phyloP scores from a whole-genome alignment of 805 yeast species.

The Barnettozyma wickerhamii region DNA sequence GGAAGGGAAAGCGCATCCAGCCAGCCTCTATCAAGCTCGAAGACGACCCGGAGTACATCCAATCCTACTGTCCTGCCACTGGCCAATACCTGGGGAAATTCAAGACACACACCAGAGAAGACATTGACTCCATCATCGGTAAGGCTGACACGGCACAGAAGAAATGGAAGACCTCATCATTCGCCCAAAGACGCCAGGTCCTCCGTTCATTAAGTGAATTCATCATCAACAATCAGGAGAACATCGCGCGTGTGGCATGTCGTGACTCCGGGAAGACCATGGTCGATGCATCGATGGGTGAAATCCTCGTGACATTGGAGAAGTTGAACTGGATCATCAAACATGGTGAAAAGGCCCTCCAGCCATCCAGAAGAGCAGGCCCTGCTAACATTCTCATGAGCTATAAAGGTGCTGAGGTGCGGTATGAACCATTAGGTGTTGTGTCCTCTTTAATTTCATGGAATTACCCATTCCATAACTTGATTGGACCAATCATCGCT shows the following conservation, averaged over 20 bases:
- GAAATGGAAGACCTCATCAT: slow-evolving; percentile 39
- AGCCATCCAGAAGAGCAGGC: slow-evolving; percentile 71
- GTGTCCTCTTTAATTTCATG: slow-evolving; percentile 91
- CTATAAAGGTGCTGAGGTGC: slow-evolving; percentile 88
- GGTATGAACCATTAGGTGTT: slow-evolving; percentile 87
- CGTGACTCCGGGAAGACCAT: slow-evolving; percentile 95
- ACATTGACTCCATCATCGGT: slow-evolving; percentile 62
- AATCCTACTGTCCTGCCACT: slow-evolving; percentile 94
- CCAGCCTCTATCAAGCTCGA: slow-evolving; percentile 56
- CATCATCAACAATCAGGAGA: slow-evolving; percentile 76
- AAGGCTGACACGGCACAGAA: slow-evolving; percentile 31
- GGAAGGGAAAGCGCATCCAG: slow-evolving; percentile 82
- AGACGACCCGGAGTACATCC: slow-evolving; percentile 64
- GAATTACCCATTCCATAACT: slow-evolving; percentile 96
- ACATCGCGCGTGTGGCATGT: slow-evolving; percentile 88
- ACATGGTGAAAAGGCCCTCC: slow-evolving; percentile 70
- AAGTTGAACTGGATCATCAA: slow-evolving; percentile 85
- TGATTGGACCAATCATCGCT: slow-evolving; percentile 89
- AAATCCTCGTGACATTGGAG: slow-evolving; percentile 91
- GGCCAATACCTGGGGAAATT: slow-evolving; percentile 82
- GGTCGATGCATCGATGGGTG: slow-evolving; percentile 96
- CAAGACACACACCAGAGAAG: slow-evolving; percentile 56
- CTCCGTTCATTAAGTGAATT: slow-evolving; percentile 67
- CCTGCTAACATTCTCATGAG: slow-evolving; percentile 82
- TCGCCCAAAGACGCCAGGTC: slow-evolving; percentile 64